Percentiles rank a stretch among this genome's conserved stretches.
These are phyloP conservation scores for Leptoxyphium fumago DNA, from an alignment of 2,329 filamentous ascomycete species.

Conservation along the genomic window DNA sequence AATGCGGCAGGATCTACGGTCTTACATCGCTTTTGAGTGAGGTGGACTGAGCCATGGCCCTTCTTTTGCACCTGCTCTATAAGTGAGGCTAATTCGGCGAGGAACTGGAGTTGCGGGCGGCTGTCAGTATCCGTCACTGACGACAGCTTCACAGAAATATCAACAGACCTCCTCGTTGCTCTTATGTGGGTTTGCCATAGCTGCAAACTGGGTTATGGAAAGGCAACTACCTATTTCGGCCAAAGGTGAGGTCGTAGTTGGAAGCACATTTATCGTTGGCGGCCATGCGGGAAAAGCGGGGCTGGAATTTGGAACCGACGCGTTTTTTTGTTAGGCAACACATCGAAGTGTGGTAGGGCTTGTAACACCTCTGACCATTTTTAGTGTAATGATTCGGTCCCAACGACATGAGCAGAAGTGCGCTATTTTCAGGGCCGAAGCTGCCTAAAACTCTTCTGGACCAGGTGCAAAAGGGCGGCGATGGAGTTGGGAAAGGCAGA, in stretches of 20 bases:
- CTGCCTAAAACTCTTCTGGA: conserved; percentile 31
- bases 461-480: conserved; percentile 22
- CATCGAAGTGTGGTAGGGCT: too few species aligned
- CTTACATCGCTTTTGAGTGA: conserved; percentile 64
- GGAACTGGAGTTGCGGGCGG: conserved; percentile 43
- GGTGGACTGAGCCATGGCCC: conserved; percentile 57
- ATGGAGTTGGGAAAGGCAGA: conserved; percentile 8
- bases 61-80: conserved; percentile 53
- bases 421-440: conserved; percentile 22
- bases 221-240: too few species aligned
- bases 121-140: background rate
- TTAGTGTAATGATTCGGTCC: too few species aligned
- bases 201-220: too few species aligned
- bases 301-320: too few species aligned
- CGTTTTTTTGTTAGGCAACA: too few species aligned
- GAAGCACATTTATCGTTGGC: too few species aligned
- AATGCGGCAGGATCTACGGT: background rate
- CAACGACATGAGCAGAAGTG: conserved; percentile 7
- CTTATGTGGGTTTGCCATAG: background rate
- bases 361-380: too few species aligned
- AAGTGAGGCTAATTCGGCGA: conserved; percentile 50
- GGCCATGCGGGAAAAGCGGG: too few species aligned
- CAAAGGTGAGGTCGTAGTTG: too few species aligned
- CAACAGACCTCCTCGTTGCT: background rate
- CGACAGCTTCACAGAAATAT: background rate